Conservation (phyloP, 2,329 filamentous ascomycete genomes). For the Balansia obtecta region DNA sequence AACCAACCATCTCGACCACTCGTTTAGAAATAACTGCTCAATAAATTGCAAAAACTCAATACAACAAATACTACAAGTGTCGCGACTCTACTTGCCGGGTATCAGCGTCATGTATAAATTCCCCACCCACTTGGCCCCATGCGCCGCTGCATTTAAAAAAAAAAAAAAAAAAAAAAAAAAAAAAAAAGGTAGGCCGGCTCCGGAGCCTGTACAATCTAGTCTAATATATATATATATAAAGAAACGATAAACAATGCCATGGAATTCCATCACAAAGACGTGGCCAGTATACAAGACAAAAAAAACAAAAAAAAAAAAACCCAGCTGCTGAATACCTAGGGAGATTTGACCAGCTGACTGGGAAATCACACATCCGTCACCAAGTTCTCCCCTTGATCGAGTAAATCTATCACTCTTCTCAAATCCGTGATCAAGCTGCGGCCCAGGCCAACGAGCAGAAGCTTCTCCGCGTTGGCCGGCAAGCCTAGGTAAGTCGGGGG, state of each 20-base stretch:
- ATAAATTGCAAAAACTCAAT: neutral
- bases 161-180: too few relatives aligned
- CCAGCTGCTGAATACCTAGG: too few relatives aligned
- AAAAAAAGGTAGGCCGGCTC: too few relatives aligned
- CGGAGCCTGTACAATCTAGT: too few relatives aligned
- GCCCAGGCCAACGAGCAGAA: conserved; percentile 80
- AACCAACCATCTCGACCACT: too few relatives aligned
- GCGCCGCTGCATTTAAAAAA: neutral
- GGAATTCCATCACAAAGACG: too few relatives aligned
- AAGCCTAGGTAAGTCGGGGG: conserved; percentile 90
- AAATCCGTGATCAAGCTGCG: conserved; percentile 74
- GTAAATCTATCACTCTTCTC: conserved; percentile 69
- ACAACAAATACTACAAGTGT: neutral
- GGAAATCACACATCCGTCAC: conserved; percentile 48
- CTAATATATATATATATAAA: too few relatives aligned
- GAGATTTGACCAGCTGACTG: too few relatives aligned
- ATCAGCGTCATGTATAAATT: neutral
- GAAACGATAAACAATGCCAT: too few relatives aligned
- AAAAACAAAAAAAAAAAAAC: too few relatives aligned
- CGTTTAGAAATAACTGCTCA: neutral
- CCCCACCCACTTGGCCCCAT: neutral
- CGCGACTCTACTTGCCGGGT: neutral
- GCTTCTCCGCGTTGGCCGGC: conserved; percentile 91
- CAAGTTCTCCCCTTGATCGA: conserved; percentile 90
- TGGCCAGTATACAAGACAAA: too few relatives aligned